These are phyloP conservation scores for Pisolithus tinctorius DNA, from an alignment of 768 basidiomycete genomes.

Conservation along the genomic window DNA sequence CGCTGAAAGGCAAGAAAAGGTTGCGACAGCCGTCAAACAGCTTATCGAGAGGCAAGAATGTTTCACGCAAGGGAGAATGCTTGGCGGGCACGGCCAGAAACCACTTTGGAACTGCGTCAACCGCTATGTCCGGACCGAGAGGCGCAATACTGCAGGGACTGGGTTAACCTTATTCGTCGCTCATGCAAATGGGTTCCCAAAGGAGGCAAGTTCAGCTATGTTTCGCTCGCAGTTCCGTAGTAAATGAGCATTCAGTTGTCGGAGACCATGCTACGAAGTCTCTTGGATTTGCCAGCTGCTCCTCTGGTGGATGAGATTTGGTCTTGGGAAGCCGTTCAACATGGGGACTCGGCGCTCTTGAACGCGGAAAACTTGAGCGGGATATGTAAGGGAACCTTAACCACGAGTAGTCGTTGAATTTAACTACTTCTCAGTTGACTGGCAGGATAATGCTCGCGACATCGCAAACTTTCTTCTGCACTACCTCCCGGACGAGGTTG, in stretches of 20 bases:
- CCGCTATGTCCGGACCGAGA: slow-evolving; percentile 46
- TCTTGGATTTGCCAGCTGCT: slow-evolving; percentile 41
- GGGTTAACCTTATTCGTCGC: slow-evolving; percentile 69
- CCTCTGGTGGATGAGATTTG: slow-evolving; percentile 63
- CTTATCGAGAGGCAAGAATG: slow-evolving; percentile 10
- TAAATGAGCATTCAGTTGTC: slow-evolving; percentile 48
- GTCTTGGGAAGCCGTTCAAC: slow-evolving; percentile 78
- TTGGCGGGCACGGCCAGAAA: slow-evolving; percentile 13
- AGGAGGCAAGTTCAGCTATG: slow-evolving; percentile 51
- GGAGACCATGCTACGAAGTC: slow-evolving; percentile 56
- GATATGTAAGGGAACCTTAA: slow-evolving; percentile 41
- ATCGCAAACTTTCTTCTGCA: slow-evolving; percentile 66
- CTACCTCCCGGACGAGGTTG: slow-evolving; percentile 48
- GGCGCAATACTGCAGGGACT: not conserved
- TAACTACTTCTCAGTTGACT: slow-evolving; percentile 47
- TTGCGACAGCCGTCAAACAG: slow-evolving; percentile 12
- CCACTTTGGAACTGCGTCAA: slow-evolving; percentile 68
- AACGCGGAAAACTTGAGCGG: slow-evolving; percentile 53
- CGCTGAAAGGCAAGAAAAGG: slow-evolving; percentile 7
- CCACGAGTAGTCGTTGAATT: not conserved
- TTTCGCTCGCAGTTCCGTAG: not conserved
- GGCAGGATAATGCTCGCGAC: slow-evolving; percentile 74
- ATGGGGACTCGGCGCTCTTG: slow-evolving; percentile 76
- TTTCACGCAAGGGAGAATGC: slow-evolving; percentile 13
- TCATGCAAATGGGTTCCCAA: slow-evolving; percentile 85